Base-by-base conservation (phyloP, 2,329 filamentous ascomycete genomes). In the Stachybotrys echinatus region DNA sequence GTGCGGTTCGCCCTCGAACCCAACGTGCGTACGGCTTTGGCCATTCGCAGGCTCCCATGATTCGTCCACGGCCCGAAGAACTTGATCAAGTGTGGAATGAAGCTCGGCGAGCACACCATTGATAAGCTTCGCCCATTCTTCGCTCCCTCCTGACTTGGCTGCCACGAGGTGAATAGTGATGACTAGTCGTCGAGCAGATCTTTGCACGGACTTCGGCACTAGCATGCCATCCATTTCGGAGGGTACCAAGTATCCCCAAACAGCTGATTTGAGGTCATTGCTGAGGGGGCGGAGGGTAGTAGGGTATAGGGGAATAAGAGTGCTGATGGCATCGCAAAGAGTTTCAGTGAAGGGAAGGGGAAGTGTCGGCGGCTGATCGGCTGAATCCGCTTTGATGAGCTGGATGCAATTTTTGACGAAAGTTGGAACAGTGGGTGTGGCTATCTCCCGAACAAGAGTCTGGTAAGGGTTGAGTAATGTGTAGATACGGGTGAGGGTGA, bases 381-480 rank as follows among this genome's bases (percentile, higher is more conserved):
- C 50, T 3, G 73, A 65, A 0, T 71, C 65, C 1, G 70, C 64
- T 56, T 83, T 75, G 62, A 80, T 70, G 42, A 92, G 74, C 59
- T 86, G 83, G 42, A 96, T 68, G 58, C 87, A 90, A 3, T 86
- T 77, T 1, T 81, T 84, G 43, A 92, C 78, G 60, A 92, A 95
- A 2, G 79, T 72, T 2, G 89, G 83, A 19, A 96, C 72, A 3
- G 83, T 88, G 3, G 90, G 90, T 0, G 91, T 95, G 1, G 88
- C 92, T 53, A 96, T 89, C 64, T 96, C 92, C 58, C 92, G 81
- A 42, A 92, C 77, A 48, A 96, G 75, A 8, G 89, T 94, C 52
- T 87, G 89, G 62, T 91, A 91, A 37, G 86, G 83, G 62, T 91
- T 88, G 39, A 92, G 87, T 34, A 94, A 79, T 57, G 84, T 79